A percentile compares a stretch with the other conserved stretches of the same genome.
These are phyloP conservation scores for Cercospora citrullina DNA, from an alignment of 2,329 filamentous ascomycete species.

Conservation along the genomic window DNA sequence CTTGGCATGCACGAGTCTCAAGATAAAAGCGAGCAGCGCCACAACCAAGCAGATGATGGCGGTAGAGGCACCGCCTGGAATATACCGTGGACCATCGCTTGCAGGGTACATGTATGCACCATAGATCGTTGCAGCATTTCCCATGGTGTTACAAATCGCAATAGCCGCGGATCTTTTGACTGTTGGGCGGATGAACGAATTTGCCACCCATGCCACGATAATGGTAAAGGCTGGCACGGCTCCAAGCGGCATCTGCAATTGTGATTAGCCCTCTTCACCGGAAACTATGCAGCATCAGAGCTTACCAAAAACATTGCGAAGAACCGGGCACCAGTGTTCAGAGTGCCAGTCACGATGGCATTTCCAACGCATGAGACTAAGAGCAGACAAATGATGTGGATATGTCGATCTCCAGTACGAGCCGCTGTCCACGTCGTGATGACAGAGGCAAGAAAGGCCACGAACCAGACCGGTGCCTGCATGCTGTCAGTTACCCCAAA, in stretches of 20 bases:
- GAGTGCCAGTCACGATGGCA: slow-evolving; percentile 7
- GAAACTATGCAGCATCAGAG: neutral
- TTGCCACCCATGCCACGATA: slow-evolving; percentile 33
- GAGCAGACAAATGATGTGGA: slow-evolving; percentile 9
- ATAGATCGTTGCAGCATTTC: slow-evolving; percentile 41
- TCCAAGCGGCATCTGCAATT: slow-evolving; percentile 16
- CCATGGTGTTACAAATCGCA: slow-evolving; percentile 62
- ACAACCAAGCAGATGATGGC: slow-evolving; percentile 41
- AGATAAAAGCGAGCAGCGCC: slow-evolving; percentile 38
- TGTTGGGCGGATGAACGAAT: slow-evolving; percentile 50
- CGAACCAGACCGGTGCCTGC: slow-evolving; percentile 11
- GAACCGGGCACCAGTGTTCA: slow-evolving; percentile 5
- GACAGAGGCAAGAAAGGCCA: slow-evolving; percentile 7
- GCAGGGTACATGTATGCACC: slow-evolving; percentile 39
- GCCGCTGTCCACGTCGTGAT: slow-evolving; percentile 6
- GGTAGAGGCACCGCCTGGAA: slow-evolving; percentile 41
- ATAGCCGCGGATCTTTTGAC: slow-evolving; percentile 76
- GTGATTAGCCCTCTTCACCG: neutral
- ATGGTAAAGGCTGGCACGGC: slow-evolving; percentile 36
- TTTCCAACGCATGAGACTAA: slow-evolving; percentile 5
- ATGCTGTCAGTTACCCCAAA: neutral
- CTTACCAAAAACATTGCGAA: slow-evolving; percentile 8
- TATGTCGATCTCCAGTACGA: slow-evolving; percentile 3
- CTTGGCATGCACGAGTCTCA: slow-evolving; percentile 38
- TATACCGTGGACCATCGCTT: slow-evolving; percentile 41